phyloP scores from a whole-genome alignment of 2,329 filamentous ascomycete genomes.

The Phialemonium atrogriseum region DNA sequence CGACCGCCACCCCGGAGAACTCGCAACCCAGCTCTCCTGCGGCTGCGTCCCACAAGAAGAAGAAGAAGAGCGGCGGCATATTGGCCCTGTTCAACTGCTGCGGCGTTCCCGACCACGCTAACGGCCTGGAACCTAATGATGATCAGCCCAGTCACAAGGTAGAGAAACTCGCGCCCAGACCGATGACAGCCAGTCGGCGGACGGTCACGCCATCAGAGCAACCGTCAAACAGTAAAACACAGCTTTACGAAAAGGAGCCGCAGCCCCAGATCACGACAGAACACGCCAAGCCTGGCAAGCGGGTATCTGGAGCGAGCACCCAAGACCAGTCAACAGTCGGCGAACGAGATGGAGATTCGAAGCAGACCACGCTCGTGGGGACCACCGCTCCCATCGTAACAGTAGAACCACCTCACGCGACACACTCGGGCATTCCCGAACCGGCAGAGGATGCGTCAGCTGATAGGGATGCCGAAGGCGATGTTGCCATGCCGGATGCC shows the following conservation, averaged over 20 bases:
- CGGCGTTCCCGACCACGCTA: constrained; percentile 51
- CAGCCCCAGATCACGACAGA: constrained; percentile 27
- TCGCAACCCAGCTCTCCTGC: constrained; percentile 45
- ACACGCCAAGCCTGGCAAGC: constrained; percentile 29
- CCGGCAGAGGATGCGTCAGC: constrained; percentile 14
- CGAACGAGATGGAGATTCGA: constrained; percentile 36
- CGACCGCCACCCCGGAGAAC: constrained; percentile 37
- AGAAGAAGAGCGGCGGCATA: constrained; percentile 47
- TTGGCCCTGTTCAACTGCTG: constrained; percentile 60
- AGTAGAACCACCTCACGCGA: constrained; percentile 28
- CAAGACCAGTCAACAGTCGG: constrained; percentile 35
- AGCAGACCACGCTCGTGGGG: constrained; percentile 31
- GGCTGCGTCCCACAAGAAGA: constrained; percentile 40
- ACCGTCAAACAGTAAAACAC: constrained; percentile 29
- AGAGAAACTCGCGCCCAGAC: constrained; percentile 46
- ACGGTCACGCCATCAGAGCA: constrained; percentile 46
- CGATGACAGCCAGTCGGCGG: constrained; percentile 45
- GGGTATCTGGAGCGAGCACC: constrained; percentile 35
- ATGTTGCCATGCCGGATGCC: constrained; percentile 60
- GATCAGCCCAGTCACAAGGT: constrained; percentile 47
- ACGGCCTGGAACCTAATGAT: constrained; percentile 42
- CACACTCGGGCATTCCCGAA: constrained; percentile 9
- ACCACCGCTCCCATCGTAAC: constrained; percentile 29
- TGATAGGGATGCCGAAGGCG: constrained; percentile 45
- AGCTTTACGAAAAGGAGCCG: constrained; percentile 41